Conservation (phyloP, 306 rosid genomes). For the Crataegus laevigata region DNA sequence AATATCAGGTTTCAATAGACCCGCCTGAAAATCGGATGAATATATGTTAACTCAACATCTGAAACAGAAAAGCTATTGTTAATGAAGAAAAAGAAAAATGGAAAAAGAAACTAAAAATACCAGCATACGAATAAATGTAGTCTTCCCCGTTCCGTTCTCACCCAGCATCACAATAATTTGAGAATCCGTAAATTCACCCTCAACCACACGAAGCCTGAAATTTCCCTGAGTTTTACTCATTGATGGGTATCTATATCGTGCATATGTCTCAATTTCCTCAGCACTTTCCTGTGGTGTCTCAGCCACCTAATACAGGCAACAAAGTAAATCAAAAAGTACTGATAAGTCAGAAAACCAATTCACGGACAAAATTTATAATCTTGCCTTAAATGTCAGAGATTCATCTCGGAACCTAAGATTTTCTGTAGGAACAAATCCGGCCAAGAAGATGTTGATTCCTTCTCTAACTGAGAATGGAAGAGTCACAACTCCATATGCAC, state of each 20-base stretch:
- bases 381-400: constrained; percentile 82
- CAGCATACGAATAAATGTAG: constrained; percentile 97
- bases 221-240: constrained; percentile 85
- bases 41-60: neutral
- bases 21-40: constrained; percentile 55
- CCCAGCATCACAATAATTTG: constrained; percentile 96
- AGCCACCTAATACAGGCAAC: constrained; percentile 53
- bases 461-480: constrained; percentile 98
- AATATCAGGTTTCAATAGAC: constrained; percentile 76
- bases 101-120: constrained; percentile 28
- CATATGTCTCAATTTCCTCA: constrained; percentile 83
- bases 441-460: constrained; percentile 94
- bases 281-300: constrained; percentile 92
- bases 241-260: constrained; percentile 80
- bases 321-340: neutral
- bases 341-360: neutral
- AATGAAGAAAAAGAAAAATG: neutral
- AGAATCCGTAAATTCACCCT: constrained; percentile 93
- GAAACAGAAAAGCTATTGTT: neutral
- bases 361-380: neutral
- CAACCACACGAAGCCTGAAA: constrained; percentile 65
- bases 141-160: constrained; percentile 96
- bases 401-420: constrained; percentile 91
- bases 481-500: constrained; percentile 97
- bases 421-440: constrained; percentile 95